Evolutionary conservation across 257 asterid genomes (phyloP).

Genomic region (Handroanthus guayacan): DNA sequence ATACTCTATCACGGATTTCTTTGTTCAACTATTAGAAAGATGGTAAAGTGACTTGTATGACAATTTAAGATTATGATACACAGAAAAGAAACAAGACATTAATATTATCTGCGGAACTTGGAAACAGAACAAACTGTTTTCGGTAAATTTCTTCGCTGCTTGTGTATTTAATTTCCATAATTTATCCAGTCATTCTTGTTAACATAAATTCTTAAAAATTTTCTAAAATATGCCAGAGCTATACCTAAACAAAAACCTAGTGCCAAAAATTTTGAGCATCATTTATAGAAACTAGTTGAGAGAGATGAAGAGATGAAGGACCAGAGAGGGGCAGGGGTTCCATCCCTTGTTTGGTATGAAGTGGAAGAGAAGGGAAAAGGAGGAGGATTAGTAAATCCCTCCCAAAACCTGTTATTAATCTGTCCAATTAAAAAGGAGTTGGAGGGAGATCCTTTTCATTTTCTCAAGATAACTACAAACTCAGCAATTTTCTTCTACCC

Average conservation of each 20-base stretch:
- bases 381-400: not conserved
- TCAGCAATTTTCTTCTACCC: not conserved
- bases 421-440: not conserved
- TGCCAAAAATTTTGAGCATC: not conserved
- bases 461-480: not conserved
- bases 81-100: conserved; percentile 2
- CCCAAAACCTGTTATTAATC: not conserved
- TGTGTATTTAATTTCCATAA: not conserved
- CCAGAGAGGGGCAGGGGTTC: not conserved
- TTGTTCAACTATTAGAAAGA: not conserved
- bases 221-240: too few relatives aligned
- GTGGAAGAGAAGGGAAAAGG: conserved; percentile 2
- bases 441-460: not conserved
- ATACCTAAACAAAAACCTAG: too few relatives aligned
- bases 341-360: not conserved
- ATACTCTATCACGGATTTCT: not conserved
- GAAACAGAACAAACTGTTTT: not conserved
- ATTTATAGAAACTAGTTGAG: not conserved
- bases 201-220: not conserved
- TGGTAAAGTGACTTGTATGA: not conserved
- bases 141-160: not conserved
- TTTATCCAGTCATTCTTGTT: not conserved
- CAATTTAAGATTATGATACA: not conserved
- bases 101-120: not conserved
- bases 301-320: not conserved